Evolutionary conservation across 1,284 basidiomycete genomes (phyloP), one percentile per base, ranked within the genome.

Genomic region (Moesziomyces sp.): DNA sequence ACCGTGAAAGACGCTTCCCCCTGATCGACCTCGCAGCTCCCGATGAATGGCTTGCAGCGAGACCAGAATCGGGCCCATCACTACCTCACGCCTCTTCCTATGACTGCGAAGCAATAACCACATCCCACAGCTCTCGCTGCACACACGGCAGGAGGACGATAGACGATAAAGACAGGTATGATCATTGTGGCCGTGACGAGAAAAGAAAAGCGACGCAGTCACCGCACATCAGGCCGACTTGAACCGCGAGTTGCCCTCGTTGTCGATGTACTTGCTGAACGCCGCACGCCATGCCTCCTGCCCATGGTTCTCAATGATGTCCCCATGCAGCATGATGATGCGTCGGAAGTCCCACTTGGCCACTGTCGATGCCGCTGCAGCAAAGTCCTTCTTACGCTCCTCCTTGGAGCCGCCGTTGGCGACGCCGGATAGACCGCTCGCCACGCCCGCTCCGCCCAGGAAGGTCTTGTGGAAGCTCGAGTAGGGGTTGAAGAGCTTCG

Each of bases 301-400:
- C 0, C 88, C 93, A 7, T 88, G 88, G 0, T 85, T 88, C 84
- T 94, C 92, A 60, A 95, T 91, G 19, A 94, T 91, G 74, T 93
- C 92, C 87, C 92, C 95, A 84, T 97, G 95, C 80, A 94, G 96
- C 48, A 93, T 93, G 62, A 97, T 93, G 80, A 98, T 91, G 46
- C 92, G 87, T 30, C 92, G 89, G 83, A 94, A 95, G 77, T 95
- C 90, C 93, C 93, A 95, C 2, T 85, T 87, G 1, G 89, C 87
- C 3, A 95, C 92, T 1, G 87, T 90, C 74, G 87, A 88, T 3
- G 88, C 90, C 77, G 93, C 76, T 42, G 71, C 59, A 19, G 78
- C 78, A 63, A 81, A 80, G 46, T 67, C 59, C 49, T 63, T 73
- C 53, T 65, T 58, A 42, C 65, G 54, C 40, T 81, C 78, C 24